Base-by-base conservation (phyloP, 768 basidiomycete species). In the Serendipita sp. region DNA sequence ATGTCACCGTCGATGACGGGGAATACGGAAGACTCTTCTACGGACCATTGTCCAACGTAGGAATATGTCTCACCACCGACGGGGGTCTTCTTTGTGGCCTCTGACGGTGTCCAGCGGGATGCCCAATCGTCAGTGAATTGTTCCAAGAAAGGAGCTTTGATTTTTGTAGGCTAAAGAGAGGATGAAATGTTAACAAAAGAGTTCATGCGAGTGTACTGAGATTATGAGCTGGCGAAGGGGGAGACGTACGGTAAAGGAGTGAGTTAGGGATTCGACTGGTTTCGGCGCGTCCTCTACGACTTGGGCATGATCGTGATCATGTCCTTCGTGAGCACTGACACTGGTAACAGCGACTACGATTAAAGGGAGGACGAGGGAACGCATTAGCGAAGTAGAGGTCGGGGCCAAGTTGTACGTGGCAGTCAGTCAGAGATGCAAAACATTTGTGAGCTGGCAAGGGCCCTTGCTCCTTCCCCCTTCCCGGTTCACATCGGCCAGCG, bases 61-160 rank as follows among this genome's bases (percentile, higher is more conserved):
- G 88, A 90, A 79, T 93, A 96, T 44, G 86, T 97, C 80, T 99
- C 96, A 68, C 89, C 85, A 68, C 92, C 91, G 65, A 91, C 90
- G 60, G 91, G 87, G 13, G 92, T 95, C 83, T 95, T 93, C 82
- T 98, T 98, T 69, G 93, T 97, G 5, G 96, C 96, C 73, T 92
- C 87, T 3, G 94, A 97, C 44, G 94, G 86, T 62, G 90, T 92
- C 95, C 96, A 99, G 65, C 94, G 88, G 68, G 87, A 80, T 11
- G 85, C 72, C 86, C 92, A 95, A 76, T 89, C 87, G 58, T 86
- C 84, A 16, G 86, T 89, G 81, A 98, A 99, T 75, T 99, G 96
- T 75, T 99, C 96, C 68, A 99, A 71, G 79, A 98, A 98, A 46
- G 90, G 85, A 3, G 88, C 92, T 71, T 85, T 85, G 76, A 96